Evolutionary conservation across 257 asterid genomes (phyloP), one percentile per base, ranked within the genome.

Genomic region (Leptodermis oblonga): DNA sequence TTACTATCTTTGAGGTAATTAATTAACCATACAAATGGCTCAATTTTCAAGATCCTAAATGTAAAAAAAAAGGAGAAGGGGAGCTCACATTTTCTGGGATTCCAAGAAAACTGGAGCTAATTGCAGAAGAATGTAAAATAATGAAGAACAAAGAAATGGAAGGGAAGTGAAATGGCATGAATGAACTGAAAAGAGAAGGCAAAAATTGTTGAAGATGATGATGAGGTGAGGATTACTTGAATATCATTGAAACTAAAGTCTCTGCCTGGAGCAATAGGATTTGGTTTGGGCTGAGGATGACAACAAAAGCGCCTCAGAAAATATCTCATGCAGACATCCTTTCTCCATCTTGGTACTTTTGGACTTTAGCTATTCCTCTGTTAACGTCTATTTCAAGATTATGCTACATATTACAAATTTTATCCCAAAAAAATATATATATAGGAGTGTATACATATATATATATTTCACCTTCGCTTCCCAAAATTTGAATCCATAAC

Each of bases 301-400:
- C 66, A 25, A n/a, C 12, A 46, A n/a, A 42, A 9, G 14, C 12
- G 7, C 30, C 4, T 48, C 37, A 45, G 28, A 31, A 66, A 66
- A 48, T 66, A 66, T 61, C 67, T 66, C 28, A 20, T 53, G 70
- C 70, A 48, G 30, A 66, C 55, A 43, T 43, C 20, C 55, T 46
- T 43, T 64, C 54, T 23, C 53, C 37, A 63, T 17, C 51, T 39
- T 4, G 15, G 37, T 39, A 10, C 37, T 26, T 13, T 28, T 58
- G 69, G 69, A 64, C 25, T 42, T 64, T 42, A 64, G 14, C 61
- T 23, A 25, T 53, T 4, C 9, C 60, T 51, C 30, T 22, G 23
- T 22, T 11, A 53, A 51, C 39, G 6, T 34, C 3, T 34, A 3
- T 34, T 34, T 34, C 39, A 34, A 34, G 39, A n/a, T n/a, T n/a